phyloP scores from a whole-genome alignment of 2,329 filamentous ascomycete genomes.

The Byssochlamys sp. region DNA sequence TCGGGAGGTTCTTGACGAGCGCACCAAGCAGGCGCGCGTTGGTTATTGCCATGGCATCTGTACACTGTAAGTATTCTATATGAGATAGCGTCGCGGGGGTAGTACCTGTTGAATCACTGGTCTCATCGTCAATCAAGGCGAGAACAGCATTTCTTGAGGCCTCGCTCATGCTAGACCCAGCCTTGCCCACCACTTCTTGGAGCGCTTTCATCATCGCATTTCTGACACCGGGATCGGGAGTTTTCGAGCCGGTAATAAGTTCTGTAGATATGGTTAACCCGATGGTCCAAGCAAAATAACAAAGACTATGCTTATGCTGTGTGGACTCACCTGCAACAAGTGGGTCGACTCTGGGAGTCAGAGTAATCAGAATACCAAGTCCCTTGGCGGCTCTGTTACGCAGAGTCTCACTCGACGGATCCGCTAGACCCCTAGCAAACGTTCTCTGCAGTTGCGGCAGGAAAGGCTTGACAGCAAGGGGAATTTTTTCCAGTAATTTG shows the following conservation, averaged over 20 bases:
- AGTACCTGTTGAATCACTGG: conserved; percentile 60
- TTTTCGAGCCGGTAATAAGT: conserved; percentile 91
- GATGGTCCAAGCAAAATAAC: neutral
- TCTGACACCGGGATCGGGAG: conserved; percentile 72
- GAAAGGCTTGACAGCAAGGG: conserved; percentile 89
- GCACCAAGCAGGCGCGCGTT: conserved; percentile 84
- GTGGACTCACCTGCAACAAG: conserved; percentile 55
- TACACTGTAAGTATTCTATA: conserved; percentile 6
- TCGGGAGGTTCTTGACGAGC: conserved; percentile 73
- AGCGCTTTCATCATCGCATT: conserved; percentile 95
- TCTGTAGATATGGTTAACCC: conserved; percentile 43
- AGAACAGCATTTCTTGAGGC: conserved; percentile 76
- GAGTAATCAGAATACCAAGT: conserved; percentile 84
- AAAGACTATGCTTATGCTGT: neutral
- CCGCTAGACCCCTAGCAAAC: conserved; percentile 90
- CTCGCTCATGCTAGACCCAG: conserved; percentile 89
- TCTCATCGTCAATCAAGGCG: conserved; percentile 75
- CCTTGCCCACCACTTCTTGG: conserved; percentile 92
- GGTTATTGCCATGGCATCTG: conserved; percentile 68
- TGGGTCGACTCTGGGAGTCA: conserved; percentile 90
- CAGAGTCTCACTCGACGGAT: conserved; percentile 80
- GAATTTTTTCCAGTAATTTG: conserved; percentile 92
- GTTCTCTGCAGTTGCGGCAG: conserved; percentile 91
- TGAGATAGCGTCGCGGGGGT: neutral
- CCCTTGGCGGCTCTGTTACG: conserved; percentile 85